Conservation (phyloP, 805 yeast genomes). For the Jamesozyma rosinii region DNA sequence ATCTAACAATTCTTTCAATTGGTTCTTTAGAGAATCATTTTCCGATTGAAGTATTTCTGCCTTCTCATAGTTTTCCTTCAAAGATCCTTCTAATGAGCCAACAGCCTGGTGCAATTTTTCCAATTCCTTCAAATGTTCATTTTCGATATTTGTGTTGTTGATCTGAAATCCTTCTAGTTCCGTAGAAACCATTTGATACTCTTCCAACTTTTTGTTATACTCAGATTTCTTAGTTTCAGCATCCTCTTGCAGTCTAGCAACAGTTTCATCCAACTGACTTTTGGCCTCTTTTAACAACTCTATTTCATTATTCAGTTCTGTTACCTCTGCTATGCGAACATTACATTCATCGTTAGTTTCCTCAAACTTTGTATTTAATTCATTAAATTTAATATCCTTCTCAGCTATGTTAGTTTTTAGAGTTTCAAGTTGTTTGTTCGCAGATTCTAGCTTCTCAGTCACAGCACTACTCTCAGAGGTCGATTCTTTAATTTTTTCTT, state of each 20-base stretch:
- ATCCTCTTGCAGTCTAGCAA: conserved; percentile 28
- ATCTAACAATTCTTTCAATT: conserved; percentile 7
- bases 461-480: not conserved
- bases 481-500: not conserved
- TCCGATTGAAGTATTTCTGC: conserved; percentile 21
- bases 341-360: conserved; percentile 28
- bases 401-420: not conserved
- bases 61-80: conserved; percentile 25
- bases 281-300: conserved; percentile 28
- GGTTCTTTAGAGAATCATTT: conserved; percentile 21
- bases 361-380: conserved; percentile 20
- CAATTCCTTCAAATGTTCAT: conserved; percentile 32
- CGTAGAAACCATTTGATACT: conserved; percentile 13
- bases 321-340: conserved; percentile 32
- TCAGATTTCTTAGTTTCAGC: conserved; percentile 21
- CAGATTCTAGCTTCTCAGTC: not conserved
- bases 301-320: conserved; percentile 28
- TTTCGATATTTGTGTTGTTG: conserved; percentile 22
- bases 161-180: conserved; percentile 25
- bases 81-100: conserved; percentile 26
- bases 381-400: conserved; percentile 10
- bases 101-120: conserved; percentile 31
- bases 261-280: conserved; percentile 20
- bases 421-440: conserved; percentile 12
- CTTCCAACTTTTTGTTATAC: conserved; percentile 12